Conservation (phyloP, 768 basidiomycete genomes). For the Xerocomellus dryophilus region DNA sequence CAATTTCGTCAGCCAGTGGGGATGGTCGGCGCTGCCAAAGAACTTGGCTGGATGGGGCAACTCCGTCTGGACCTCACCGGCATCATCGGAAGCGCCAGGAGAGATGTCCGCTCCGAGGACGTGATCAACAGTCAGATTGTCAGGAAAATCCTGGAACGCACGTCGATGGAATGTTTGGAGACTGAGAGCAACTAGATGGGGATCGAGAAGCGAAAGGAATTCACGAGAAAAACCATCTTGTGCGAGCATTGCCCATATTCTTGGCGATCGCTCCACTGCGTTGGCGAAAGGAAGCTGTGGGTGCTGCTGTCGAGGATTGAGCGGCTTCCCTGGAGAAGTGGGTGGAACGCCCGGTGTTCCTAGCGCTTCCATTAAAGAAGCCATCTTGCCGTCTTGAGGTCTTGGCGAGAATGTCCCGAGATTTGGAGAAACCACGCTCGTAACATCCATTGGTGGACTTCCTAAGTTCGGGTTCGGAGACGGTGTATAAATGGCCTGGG, state of each 20-base stretch:
- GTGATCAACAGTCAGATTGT: slow-evolving; percentile 49
- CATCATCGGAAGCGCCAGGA: slow-evolving; percentile 4
- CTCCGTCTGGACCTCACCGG: background rate
- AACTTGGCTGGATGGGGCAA: slow-evolving; percentile 36
- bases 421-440: slow-evolving; percentile 38
- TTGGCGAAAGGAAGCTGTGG: slow-evolving; percentile 20
- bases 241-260: slow-evolving; percentile 53
- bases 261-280: slow-evolving; percentile 24
- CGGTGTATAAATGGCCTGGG: slow-evolving; percentile 50
- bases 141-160: slow-evolving; percentile 49
- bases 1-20: slow-evolving; percentile 80
- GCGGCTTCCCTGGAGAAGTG: slow-evolving; percentile 26
- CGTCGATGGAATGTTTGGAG: slow-evolving; percentile 59
- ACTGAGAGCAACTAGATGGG: slow-evolving; percentile 58
- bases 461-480: slow-evolving; percentile 42
- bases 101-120: slow-evolving; percentile 35
- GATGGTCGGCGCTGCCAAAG: slow-evolving; percentile 65
- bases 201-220: slow-evolving; percentile 61
- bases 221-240: slow-evolving; percentile 68
- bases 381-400: slow-evolving; percentile 42
- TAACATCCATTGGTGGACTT: slow-evolving; percentile 17
- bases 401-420: slow-evolving; percentile 52
- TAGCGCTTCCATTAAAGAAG: slow-evolving; percentile 48
- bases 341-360: slow-evolving; percentile 15
- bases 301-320: slow-evolving; percentile 24